Evolutionary conservation across 2,329 filamentous ascomycete species (phyloP), one percentile per base, ranked within the genome.

Genomic region (Chalara sp.): DNA sequence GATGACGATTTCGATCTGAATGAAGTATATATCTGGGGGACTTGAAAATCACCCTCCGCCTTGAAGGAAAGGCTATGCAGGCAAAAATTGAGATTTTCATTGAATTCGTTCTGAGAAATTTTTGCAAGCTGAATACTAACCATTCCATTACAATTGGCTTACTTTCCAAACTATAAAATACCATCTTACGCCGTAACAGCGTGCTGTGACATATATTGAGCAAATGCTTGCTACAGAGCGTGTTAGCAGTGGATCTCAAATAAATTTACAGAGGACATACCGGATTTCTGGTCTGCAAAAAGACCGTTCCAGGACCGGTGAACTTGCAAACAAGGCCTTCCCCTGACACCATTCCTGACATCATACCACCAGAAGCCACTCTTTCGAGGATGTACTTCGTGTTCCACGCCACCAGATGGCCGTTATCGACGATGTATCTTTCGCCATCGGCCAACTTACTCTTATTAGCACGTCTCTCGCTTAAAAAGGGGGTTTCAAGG

Each of bases 301-400:
- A 96, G 0, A 99, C 80, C 0, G 89, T 95, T 1, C 93, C 93
- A 0, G 93, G 93, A 0, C 87, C 91, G 0, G 85, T 89, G 59
- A 97, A 97, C 65, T 90, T 95, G 74, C 93, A 99, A 4, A 96
- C 91, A 35, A 97, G 72, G 0, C 93, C 93, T 70, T 99, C 93
- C 0, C 79, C 86, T 0, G 89, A 84, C 31, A 84, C 82, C 28
- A 96, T 68, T 7, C 85, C 84, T n/a, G 88, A 92, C n/a, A 99
- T 86, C 56, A 99, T 83, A 37, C 93, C 93, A 2, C 93, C 93
- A 3, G 87, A 93, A 0, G 92, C 84, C 4, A 95, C 86, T 12
- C 93, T 84, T 71, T 96, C 90, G 56, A 99, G 82, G 5, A 88
- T 78, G 63, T 97, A 99, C 64, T 95, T 89, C 64, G 87, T 91